These are phyloP conservation scores for Tuber umbilicatum DNA, from an alignment of 495 filamentous ascomycete genomes.

Conservation along the genomic window DNA sequence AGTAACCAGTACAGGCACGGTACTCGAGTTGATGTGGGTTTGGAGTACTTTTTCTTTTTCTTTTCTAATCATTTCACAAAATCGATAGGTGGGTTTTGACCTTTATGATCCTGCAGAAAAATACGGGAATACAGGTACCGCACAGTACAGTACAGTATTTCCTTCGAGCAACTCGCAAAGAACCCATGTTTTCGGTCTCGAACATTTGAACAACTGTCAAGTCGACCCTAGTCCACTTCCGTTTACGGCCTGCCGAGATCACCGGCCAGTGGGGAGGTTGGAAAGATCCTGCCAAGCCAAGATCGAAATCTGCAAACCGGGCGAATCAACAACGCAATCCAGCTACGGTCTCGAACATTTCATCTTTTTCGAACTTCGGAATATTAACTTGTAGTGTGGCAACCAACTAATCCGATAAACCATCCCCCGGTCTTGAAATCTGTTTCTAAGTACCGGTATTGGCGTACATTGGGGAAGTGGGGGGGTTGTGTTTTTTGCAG, in stretches of 20 bases:
- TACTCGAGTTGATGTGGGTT: not conserved
- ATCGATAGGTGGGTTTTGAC: not conserved
- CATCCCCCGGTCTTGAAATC: not conserved
- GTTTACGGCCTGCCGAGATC: not conserved
- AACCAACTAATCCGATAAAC: not conserved
- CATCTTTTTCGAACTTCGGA: not conserved
- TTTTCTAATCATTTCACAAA: not conserved
- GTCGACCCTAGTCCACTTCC: not conserved
- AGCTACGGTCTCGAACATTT: not conserved
- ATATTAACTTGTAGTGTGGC: not conserved
- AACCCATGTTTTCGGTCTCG: not conserved
- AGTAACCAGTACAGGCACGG: not conserved
- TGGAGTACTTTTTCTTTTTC: not conserved
- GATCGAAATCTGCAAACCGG: not conserved
- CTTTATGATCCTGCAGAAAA: conserved; percentile 3
- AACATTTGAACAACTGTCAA: conserved; percentile 4
- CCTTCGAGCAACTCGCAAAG: not conserved
- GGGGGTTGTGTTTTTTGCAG: not conserved
- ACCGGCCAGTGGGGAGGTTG: not conserved
- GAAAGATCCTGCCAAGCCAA: not conserved
- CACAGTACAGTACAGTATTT: not conserved
- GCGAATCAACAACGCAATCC: not conserved
- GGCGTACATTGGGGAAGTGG: not conserved
- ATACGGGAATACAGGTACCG: not conserved
- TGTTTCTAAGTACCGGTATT: not conserved